phyloP scores from a whole-genome alignment of 2,329 filamentous ascomycete species.

The Dryadomyces quercus-mongolicae region DNA sequence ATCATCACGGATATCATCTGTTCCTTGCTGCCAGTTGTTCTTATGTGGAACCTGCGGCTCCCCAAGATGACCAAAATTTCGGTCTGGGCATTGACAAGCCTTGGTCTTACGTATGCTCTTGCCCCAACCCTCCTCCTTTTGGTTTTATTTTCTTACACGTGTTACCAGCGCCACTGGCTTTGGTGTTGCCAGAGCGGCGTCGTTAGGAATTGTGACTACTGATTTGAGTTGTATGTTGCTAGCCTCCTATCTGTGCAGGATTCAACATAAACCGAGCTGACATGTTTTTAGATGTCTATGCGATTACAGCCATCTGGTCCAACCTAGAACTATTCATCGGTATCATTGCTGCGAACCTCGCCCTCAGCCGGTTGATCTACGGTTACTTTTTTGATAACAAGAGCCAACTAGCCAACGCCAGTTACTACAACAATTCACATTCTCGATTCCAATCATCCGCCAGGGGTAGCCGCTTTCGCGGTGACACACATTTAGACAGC shows the following conservation, averaged over 20 bases:
- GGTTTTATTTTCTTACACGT: not conserved
- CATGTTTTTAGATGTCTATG: constrained; percentile 17
- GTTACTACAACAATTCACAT: not conserved
- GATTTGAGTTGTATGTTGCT: constrained; percentile 16
- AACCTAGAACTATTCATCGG: constrained; percentile 13
- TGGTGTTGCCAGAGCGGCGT: constrained; percentile 15
- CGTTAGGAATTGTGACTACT: constrained; percentile 13
- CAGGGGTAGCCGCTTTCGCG: not conserved
- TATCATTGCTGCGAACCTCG: constrained; percentile 12
- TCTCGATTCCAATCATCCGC: not conserved
- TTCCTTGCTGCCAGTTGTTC: constrained; percentile 18
- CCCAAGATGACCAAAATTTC: constrained; percentile 19
- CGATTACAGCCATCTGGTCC: constrained; percentile 17
- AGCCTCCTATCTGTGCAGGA: no score
- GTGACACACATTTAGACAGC: not conserved
- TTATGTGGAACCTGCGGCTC: constrained; percentile 22
- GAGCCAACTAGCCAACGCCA: no score
- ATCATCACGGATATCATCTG: constrained; percentile 17
- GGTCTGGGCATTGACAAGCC: constrained; percentile 21
- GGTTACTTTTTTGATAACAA: constrained; percentile 10
- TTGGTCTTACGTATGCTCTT: constrained; percentile 15
- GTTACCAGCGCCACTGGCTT: constrained; percentile 15
- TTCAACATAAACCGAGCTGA: not conserved
- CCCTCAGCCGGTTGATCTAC: constrained; percentile 15
- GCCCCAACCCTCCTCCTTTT: not conserved